These are phyloP conservation scores for Diaporthe sp. DNA, from an alignment of 2,329 filamentous ascomycete species.

Conservation along the genomic window DNA sequence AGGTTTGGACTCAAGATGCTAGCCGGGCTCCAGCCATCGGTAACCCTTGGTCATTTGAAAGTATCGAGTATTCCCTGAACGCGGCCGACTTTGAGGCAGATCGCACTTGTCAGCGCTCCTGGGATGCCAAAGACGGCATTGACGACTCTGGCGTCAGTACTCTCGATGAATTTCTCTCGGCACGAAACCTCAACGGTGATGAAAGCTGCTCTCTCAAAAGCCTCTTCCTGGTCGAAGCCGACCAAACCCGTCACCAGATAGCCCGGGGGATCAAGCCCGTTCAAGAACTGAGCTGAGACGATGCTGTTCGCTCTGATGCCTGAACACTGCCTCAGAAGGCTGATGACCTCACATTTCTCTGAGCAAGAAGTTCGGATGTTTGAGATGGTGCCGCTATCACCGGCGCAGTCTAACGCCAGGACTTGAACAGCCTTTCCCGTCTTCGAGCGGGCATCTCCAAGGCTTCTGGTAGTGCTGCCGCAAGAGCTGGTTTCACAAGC, in stretches of 20 bases:
- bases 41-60: conserved; percentile 5
- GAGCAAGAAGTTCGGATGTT: conserved; percentile 22
- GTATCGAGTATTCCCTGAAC: not conserved
- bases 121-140: conserved; percentile 7
- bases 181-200: not conserved
- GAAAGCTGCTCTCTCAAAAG: not conserved
- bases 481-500: conserved; percentile 5
- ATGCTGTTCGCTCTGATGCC: not conserved
- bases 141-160: not conserved
- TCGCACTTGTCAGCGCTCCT: not conserved
- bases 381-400: conserved; percentile 20
- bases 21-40: conserved; percentile 1
- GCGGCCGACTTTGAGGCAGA: not conserved
- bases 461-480: conserved; percentile 5
- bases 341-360: not conserved
- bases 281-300: not conserved
- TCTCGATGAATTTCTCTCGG: not conserved
- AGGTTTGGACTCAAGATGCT: not conserved
- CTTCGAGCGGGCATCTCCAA: not conserved
- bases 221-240: not conserved
- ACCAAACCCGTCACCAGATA: not conserved
- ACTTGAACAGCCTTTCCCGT: not conserved
- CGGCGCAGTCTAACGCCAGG: conserved; percentile 19
- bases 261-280: not conserved
- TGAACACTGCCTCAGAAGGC: conserved; percentile 11